Base-by-base conservation (phyloP, 2,329 filamentous ascomycete species). In the Aotearoamyces nothofagi region DNA sequence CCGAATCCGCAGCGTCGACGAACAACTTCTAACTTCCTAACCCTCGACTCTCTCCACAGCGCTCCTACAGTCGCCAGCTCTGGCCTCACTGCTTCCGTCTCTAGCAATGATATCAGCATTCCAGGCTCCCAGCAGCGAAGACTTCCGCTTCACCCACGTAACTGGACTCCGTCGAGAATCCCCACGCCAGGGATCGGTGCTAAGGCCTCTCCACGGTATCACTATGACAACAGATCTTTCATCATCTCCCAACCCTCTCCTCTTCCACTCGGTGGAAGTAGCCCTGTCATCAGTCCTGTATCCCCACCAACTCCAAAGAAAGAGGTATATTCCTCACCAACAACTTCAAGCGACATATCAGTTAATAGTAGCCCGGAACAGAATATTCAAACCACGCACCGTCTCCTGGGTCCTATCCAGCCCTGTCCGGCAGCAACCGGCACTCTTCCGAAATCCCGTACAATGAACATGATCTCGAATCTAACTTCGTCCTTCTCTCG, bases 391-490 rank as follows among this genome's bases (percentile, higher is more conserved):
- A 7, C 9, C 7, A 10, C 7, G 13, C 23, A 9, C 7, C 8
- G 12, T 11, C 23, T 25, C 13, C 23, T 25, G 7, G 23, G 23
- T 8, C 23, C 23, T 8, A 15, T 25, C 13, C 26, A 20, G n/a
- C n/a, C 24, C 5, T 16, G 13, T 26, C 12, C 24, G 20, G 12
- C 17, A 4, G 13, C 15, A 4, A n/a, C 7, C 6, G 17, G 11
- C 4, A 12, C 7, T 25, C 35, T 64, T 1, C 55, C 61, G 5
- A 62, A 52, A 32, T 62, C 61, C 5, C 50, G 52, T 15, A 63
- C 63, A 2, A 46, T 63, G 37, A 54, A 39, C 14, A 54, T 59
- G 2, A 40, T 66, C 8, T 57, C 57, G 5, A 61, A 54, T 8
- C 35, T 66, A 20, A 60, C 57, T 5, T 50, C 53, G 3, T 58